Evolutionary conservation across 768 basidiomycete genomes (phyloP).

Genomic region (Mycena latifolia): DNA sequence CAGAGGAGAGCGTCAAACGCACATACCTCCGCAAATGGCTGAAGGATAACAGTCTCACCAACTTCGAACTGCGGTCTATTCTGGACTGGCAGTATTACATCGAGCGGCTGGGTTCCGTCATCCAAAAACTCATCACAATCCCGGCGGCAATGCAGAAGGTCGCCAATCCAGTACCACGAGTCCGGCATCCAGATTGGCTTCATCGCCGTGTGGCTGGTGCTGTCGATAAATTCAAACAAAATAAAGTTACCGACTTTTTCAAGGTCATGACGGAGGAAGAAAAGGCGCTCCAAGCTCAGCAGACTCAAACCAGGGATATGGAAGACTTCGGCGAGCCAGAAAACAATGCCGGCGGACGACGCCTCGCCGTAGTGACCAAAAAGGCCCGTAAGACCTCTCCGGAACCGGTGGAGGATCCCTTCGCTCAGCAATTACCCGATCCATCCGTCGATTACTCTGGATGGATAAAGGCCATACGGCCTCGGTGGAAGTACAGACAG

Average conservation of each 20-base stretch:
- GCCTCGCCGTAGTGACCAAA: constrained; percentile 67
- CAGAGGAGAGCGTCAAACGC: constrained; percentile 91
- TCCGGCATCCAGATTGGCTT: constrained; percentile 98
- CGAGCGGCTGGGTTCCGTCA: constrained; percentile 96
- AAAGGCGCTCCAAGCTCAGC: constrained; percentile 39
- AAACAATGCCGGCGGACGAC: constrained; percentile 45
- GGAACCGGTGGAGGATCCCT: constrained; percentile 51
- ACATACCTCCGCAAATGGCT: constrained; percentile 96
- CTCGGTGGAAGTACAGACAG: constrained; percentile 78
- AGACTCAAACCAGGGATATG: constrained; percentile 62
- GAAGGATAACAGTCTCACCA: constrained; percentile 88
- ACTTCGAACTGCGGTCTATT: constrained; percentile 93
- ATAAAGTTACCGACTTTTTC: constrained; percentile 98
- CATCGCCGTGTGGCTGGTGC: constrained; percentile 89
- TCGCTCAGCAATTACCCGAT: constrained; percentile 67
- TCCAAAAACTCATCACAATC: constrained; percentile 99
- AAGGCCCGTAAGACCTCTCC: constrained; percentile 60
- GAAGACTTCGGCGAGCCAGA: constrained; percentile 64
- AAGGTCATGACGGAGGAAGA: constrained; percentile 51
- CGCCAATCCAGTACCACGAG: constrained; percentile 94
- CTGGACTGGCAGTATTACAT: constrained; percentile 99
- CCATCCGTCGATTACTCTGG: constrained; percentile 73
- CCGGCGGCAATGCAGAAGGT: constrained; percentile 99
- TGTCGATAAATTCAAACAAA: constrained; percentile 98
- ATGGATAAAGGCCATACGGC: constrained; percentile 84